Percentiles rank a stretch among this genome's conserved stretches.
These are phyloP conservation scores for Scalesia atractyloides DNA, from an alignment of 129 eudicot genomes.

Conservation along the genomic window DNA sequence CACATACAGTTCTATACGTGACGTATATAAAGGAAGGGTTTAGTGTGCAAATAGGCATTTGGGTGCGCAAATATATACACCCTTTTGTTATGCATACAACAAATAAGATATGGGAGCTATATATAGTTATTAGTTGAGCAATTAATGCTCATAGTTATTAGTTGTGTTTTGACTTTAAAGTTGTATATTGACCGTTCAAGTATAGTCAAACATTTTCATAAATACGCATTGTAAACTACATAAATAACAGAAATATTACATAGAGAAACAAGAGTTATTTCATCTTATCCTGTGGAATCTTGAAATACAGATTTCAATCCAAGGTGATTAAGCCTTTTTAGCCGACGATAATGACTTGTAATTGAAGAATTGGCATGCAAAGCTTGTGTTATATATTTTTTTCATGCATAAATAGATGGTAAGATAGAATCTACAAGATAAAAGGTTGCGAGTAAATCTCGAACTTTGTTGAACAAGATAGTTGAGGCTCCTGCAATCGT, in stretches of 20 bases:
- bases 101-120: too few species aligned
- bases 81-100: too few species aligned
- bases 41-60: too few species aligned
- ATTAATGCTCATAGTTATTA: neutral
- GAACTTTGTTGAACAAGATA: slow-evolving; percentile 52
- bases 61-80: too few species aligned
- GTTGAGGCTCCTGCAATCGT: slow-evolving; percentile 61
- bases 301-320: neutral
- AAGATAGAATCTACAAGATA: slow-evolving; percentile 29
- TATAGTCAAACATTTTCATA: slow-evolving; percentile 17
- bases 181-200: neutral
- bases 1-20: too few species aligned
- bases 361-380: neutral
- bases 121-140: neutral
- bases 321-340: neutral
- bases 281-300: neutral
- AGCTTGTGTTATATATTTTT: neutral
- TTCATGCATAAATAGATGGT: neutral
- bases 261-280: slow-evolving; percentile 10
- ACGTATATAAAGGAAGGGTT: too few species aligned
- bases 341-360: neutral
- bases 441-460: slow-evolving; percentile 55
- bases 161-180: too few species aligned
- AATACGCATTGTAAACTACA: slow-evolving; percentile 18
- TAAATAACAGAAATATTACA: slow-evolving; percentile 6